These are phyloP conservation scores for Allium sativum DNA, from an alignment of 106 monocot genomes.

Conservation along the genomic window DNA sequence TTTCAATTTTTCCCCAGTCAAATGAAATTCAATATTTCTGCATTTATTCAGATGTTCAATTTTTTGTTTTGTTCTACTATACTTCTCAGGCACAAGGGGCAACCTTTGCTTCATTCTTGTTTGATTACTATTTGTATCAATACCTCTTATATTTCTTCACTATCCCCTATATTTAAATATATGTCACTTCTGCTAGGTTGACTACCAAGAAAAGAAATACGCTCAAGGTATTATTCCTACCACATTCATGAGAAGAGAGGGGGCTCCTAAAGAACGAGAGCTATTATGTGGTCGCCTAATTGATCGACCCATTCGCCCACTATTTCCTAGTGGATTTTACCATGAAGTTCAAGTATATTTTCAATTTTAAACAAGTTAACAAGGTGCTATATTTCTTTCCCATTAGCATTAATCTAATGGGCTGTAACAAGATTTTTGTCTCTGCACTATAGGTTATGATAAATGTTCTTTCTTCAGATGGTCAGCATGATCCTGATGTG, in stretches of 20 bases:
- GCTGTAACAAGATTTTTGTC: neutral
- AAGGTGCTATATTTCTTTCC: neutral
- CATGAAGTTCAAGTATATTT: slow-evolving; percentile 82
- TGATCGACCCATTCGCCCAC: slow-evolving; percentile 88
- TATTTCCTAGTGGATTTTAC: slow-evolving; percentile 88
- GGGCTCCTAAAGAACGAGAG: slow-evolving; percentile 91
- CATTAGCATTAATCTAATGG: neutral
- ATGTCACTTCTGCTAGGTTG: slow-evolving; percentile 40
- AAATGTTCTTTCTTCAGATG: slow-evolving; percentile 87
- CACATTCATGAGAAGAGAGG: slow-evolving; percentile 92
- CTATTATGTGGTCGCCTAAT: slow-evolving; percentile 92
- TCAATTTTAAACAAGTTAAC: neutral
- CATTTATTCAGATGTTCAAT: no score
- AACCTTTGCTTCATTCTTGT: no score
- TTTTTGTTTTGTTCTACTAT: no score
- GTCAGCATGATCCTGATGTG: slow-evolving; percentile 93
- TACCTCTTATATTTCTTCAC: neutral
- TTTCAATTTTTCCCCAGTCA: no score
- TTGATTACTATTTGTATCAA: no score
- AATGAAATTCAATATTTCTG: no score
- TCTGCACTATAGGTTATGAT: slow-evolving; percentile 51
- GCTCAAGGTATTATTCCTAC: slow-evolving; percentile 90
- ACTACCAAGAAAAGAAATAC: slow-evolving; percentile 94
- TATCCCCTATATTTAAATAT: neutral
- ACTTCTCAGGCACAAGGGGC: no score